These are phyloP conservation scores for Suhomyces bolitotheri DNA, from an alignment of 1,139 yeast species.

Conservation along the genomic window DNA sequence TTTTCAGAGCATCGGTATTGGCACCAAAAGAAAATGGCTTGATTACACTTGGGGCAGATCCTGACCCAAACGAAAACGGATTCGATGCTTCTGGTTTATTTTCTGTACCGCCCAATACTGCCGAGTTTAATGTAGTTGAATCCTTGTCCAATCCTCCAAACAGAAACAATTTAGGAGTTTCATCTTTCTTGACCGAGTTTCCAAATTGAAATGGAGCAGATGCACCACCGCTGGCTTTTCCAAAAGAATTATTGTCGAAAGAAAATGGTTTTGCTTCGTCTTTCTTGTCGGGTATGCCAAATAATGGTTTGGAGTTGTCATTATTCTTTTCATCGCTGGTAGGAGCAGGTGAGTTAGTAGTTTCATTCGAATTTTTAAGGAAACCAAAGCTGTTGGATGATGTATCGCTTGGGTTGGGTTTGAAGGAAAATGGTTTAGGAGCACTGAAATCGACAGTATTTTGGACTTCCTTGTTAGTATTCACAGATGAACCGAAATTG, in stretches of 20 bases:
- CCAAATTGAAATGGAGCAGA: constrained; percentile 2
- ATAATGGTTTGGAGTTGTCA: constrained; percentile 12
- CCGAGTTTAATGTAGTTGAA: no score
- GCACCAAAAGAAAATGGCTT: constrained; percentile 11
- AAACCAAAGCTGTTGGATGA: constrained; percentile 20
- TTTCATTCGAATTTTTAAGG: no score
- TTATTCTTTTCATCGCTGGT: constrained; percentile 8
- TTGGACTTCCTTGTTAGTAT: no score
- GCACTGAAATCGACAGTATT: no score
- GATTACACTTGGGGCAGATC: constrained; percentile 7
- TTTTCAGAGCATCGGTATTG: background rate
- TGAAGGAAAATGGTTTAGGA: constrained; percentile 15
- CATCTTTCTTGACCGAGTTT: background rate
- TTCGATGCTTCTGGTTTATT: constrained; percentile 10
- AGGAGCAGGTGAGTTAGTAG: no score
- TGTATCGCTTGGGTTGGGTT: constrained; percentile 5
- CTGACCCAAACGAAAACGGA: constrained; percentile 9
- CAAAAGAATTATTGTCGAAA: constrained; percentile 12
- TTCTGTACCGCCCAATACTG: constrained; percentile 3
- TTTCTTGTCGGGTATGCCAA: constrained; percentile 3
- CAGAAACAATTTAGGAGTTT: background rate
- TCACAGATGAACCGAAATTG: background rate
- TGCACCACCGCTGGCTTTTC: background rate
- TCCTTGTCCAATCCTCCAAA: no score
- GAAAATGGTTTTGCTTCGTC: constrained; percentile 18